These are phyloP conservation scores for Vigna trinervia DNA, from an alignment of 306 rosid genomes.

Conservation along the genomic window DNA sequence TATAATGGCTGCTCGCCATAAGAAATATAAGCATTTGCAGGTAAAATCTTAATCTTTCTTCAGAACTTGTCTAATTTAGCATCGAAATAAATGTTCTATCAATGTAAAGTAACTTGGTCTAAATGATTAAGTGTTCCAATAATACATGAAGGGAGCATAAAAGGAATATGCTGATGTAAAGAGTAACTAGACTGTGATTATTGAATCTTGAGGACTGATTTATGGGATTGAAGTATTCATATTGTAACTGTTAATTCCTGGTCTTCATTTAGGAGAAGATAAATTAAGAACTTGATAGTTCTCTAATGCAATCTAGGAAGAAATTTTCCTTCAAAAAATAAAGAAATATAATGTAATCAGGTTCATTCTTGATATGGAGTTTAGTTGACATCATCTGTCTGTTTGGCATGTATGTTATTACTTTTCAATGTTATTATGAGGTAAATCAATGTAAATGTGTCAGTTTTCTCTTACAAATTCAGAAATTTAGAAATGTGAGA, in stretches of 20 bases:
- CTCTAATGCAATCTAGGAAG: background rate
- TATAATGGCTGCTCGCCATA: constrained; percentile 95
- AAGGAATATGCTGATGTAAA: background rate
- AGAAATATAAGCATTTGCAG: constrained; percentile 75
- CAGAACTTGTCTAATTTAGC: background rate
- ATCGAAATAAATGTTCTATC: background rate
- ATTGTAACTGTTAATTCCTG: background rate
- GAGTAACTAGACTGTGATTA: background rate
- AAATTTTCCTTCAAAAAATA: background rate
- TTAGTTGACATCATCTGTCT: background rate
- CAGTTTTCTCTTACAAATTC: background rate
- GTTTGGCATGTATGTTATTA: background rate
- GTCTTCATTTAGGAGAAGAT: background rate
- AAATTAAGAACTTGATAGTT: background rate
- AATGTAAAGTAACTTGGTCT: background rate
- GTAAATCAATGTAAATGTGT: background rate
- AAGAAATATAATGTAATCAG: constrained; percentile 2
- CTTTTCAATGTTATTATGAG: background rate
- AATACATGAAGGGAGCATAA: background rate
- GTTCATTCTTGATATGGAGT: constrained; percentile 18
- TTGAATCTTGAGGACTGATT: background rate
- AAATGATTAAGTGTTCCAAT: constrained; percentile 7
- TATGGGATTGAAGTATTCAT: background rate
- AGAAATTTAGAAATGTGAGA: background rate
- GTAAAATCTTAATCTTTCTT: constrained; percentile 52